Evolutionary conservation across 2,329 filamentous ascomycete genomes (phyloP).

Genomic region (Penicillium sp.): DNA sequence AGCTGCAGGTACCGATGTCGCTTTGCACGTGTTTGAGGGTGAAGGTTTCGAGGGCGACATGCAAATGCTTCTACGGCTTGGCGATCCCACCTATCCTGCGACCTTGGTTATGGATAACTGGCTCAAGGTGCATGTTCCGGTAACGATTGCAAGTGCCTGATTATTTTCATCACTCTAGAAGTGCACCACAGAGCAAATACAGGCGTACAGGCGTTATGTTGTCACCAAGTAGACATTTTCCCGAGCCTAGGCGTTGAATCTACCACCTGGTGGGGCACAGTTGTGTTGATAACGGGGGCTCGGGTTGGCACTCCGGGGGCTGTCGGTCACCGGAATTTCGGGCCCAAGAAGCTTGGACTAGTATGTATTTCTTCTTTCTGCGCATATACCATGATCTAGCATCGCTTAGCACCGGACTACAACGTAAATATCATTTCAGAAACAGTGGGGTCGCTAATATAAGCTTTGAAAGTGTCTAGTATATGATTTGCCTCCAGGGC

Average conservation of each 20-base stretch:
- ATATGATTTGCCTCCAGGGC: neutral
- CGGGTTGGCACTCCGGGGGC: neutral
- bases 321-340: neutral
- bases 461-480: neutral
- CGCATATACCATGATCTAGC: neutral
- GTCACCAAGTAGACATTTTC: neutral
- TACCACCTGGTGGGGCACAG: neutral
- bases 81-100: neutral
- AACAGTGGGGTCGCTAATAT: neutral
- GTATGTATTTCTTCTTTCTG: neutral
- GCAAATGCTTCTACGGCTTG: neutral
- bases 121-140: neutral
- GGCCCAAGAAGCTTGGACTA: neutral
- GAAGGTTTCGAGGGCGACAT: neutral
- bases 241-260: neutral
- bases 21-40: neutral
- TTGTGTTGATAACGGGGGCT: neutral
- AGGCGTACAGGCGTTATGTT: neutral
- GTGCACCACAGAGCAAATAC: neutral
- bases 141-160: neutral
- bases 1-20: neutral
- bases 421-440: neutral
- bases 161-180: neutral
- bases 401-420: neutral
- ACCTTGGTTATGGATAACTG: constrained; percentile 2